A percentile compares a stretch with the other conserved stretches of the same genome.
Conservation (phyloP, 805 yeast genomes). For the Scheffersomyces ergatensis region DNA sequence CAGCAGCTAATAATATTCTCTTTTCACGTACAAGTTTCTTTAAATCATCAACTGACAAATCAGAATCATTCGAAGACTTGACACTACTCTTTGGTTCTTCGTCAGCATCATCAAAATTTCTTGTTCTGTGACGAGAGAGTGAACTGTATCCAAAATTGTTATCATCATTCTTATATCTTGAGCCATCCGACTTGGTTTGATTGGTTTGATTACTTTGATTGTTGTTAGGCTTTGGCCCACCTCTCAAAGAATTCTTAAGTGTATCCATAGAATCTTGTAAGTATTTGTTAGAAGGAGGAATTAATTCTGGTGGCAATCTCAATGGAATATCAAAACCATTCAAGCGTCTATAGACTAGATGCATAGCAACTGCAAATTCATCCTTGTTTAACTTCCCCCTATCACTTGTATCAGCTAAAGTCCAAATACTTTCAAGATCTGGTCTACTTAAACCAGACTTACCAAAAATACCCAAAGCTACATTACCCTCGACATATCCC, state of each 20-base stretch:
- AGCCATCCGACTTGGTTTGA: conserved; percentile 23
- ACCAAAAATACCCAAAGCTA: conserved; percentile 82
- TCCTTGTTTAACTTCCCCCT: conserved; percentile 83
- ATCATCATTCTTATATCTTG: conserved; percentile 67
- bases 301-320: conserved; percentile 79
- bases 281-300: conserved; percentile 81
- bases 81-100: conserved; percentile 10
- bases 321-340: conserved; percentile 86
- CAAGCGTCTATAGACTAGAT: conserved; percentile 83
- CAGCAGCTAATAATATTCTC: conserved; percentile 64
- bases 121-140: conserved; percentile 57
- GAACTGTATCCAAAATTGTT: conserved; percentile 65
- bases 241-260: conserved; percentile 63
- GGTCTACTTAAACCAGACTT: conserved; percentile 85
- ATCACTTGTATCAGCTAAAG: conserved; percentile 76
- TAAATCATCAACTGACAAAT: conserved; percentile 50
- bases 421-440: conserved; percentile 91
- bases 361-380: conserved; percentile 97
- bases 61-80: conserved; percentile 24
- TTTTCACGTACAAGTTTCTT: conserved; percentile 70
- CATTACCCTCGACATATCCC: conserved; percentile 76
- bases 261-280: conserved; percentile 68
- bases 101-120: conserved; percentile 16
- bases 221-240: conserved; percentile 19
- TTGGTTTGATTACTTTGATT: conserved; percentile 19